Conservation (phyloP, 345 rosid species). For the Rhizophora mangle region DNA sequence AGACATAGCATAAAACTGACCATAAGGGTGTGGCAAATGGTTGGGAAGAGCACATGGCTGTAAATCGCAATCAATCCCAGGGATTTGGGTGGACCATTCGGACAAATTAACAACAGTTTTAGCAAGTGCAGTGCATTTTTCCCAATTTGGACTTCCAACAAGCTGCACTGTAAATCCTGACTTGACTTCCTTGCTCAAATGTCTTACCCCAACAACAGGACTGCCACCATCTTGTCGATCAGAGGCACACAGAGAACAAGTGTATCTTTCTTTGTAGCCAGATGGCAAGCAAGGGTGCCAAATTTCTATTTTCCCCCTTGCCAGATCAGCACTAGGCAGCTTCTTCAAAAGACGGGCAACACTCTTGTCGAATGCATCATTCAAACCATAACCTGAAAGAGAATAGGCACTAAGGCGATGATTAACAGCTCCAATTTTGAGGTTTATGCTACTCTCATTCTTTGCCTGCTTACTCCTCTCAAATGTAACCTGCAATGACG, state of each 20-base stretch:
- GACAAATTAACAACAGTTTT: conserved; percentile 82
- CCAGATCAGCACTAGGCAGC: conserved; percentile 44
- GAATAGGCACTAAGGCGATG: conserved; percentile 96
- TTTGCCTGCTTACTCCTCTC: conserved; percentile 60
- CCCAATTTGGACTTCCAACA: conserved; percentile 86
- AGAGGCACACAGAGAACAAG: conserved; percentile 66
- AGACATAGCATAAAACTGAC: conserved; percentile 88
- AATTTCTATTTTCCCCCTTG: conserved; percentile 57
- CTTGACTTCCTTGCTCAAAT: conserved; percentile 48
- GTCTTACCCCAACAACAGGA: conserved; percentile 39
- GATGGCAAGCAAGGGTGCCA: conserved; percentile 89
- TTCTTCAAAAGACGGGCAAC: conserved; percentile 56
- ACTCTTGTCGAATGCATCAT: conserved; percentile 94
- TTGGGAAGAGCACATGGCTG: conserved; percentile 88
- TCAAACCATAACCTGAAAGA: conserved; percentile 94
- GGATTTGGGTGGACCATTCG: conserved; percentile 67
- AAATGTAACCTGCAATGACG: conserved; percentile 97
- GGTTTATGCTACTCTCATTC: conserved; percentile 59
- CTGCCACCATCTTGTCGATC: conserved; percentile 38
- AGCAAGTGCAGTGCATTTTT: conserved; percentile 70
- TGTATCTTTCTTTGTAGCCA: conserved; percentile 73
- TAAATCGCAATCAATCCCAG: conserved; percentile 77
- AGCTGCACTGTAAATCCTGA: conserved; percentile 63
- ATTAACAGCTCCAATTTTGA: conserved; percentile 69
- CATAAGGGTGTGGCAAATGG: conserved; percentile 73